A percentile compares a stretch with the other conserved stretches of the same genome.
Evolutionary conservation across 2,329 filamentous ascomycete species (phyloP).

Genomic region (Cladophialophora carrionii): DNA sequence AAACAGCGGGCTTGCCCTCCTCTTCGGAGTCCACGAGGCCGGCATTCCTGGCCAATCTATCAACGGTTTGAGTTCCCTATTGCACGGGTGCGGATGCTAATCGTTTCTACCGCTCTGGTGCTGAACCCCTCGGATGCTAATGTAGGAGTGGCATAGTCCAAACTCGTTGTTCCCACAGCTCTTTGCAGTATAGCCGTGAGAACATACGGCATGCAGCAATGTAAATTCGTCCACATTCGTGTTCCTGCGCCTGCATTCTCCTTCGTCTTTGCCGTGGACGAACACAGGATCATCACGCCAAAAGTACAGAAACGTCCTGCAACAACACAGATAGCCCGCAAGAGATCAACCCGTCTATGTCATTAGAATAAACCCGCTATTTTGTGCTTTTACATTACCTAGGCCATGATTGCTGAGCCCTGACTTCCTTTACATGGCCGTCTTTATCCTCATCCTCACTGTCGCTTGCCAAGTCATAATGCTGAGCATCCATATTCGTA

Average conservation of each 20-base stretch:
- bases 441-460: conserved; percentile 46
- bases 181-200: not conserved
- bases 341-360: conserved; percentile 1
- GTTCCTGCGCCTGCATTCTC: too few species aligned
- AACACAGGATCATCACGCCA: not conserved
- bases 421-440: not conserved
- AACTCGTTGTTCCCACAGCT: not conserved
- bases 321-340: not conserved
- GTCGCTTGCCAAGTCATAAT: conserved; percentile 56
- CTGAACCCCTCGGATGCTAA: not conserved
- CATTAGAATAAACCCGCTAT: conserved; percentile 14
- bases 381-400: conserved; percentile 1
- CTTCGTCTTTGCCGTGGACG: too few species aligned
- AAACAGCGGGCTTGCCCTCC: not conserved
- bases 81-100: not conserved
- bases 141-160: too few species aligned
- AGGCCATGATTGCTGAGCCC: conserved; percentile 7
- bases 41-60: not conserved
- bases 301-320: not conserved
- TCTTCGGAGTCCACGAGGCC: not conserved
- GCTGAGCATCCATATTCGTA: conserved; percentile 42
- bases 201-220: not conserved
- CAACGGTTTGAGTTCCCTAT: not conserved
- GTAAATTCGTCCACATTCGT: not conserved
- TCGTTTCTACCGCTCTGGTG: not conserved